phyloP scores from a whole-genome alignment of 2,329 filamentous ascomycete genomes.

The Fusarium fracticaudum region DNA sequence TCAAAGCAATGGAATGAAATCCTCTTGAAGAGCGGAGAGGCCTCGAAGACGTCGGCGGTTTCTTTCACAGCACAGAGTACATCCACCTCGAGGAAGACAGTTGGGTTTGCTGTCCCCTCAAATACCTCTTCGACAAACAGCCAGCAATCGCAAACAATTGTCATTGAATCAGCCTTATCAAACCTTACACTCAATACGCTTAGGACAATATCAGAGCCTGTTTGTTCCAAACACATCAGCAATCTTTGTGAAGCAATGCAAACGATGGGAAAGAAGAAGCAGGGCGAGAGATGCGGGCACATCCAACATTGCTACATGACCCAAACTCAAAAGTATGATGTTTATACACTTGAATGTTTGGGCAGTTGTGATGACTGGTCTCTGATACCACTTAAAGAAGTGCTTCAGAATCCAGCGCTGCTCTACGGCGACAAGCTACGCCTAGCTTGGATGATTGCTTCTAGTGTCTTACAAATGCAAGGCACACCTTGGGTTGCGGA shows the following conservation, averaged over 20 bases:
- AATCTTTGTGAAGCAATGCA: background rate
- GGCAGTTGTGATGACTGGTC: background rate
- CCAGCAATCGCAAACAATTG: background rate
- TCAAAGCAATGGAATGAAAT: conserved; percentile 3
- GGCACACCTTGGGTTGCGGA: background rate
- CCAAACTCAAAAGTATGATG: fast-evolving
- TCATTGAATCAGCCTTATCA: background rate
- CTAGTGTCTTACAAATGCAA: background rate
- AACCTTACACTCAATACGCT: background rate
- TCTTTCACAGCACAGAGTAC: fast-evolving
- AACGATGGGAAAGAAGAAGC: background rate
- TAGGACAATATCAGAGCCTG: fast-evolving
- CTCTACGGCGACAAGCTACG: background rate
- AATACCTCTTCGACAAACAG: background rate
- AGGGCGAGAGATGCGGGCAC: background rate
- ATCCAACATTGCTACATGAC: background rate
- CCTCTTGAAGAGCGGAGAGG: background rate
- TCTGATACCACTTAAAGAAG: background rate
- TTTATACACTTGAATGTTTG: background rate
- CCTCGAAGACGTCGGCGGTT: fast-evolving
- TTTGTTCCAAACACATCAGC: background rate
- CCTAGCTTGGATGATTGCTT: background rate
- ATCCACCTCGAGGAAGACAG: background rate
- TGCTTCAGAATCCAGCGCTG: background rate
- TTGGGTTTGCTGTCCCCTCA: background rate